Percentiles rank a stretch among this genome's conserved stretches.
These are phyloP conservation scores for Oxyria digyna DNA, from an alignment of 148 eudicot species.

Conservation along the genomic window DNA sequence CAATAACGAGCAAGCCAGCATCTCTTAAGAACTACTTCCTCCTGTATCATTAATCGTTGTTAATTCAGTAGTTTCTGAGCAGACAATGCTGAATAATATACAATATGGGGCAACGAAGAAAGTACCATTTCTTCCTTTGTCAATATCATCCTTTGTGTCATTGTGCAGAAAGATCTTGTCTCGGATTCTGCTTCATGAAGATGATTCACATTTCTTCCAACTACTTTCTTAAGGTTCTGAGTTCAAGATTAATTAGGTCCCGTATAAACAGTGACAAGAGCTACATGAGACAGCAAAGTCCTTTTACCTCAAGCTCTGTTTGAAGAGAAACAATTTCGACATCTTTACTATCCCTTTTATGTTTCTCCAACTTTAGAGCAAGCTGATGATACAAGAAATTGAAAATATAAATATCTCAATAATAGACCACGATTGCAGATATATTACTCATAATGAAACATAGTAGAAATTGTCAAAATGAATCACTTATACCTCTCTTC, in stretches of 20 bases:
- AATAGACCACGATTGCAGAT: background rate
- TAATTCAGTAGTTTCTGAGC: slow-evolving; percentile 3
- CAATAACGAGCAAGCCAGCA: slow-evolving; percentile 99
- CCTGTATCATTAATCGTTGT: slow-evolving; percentile 31
- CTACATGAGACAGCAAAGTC: background rate
- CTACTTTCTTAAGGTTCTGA: slow-evolving; percentile 64
- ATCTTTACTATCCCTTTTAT: slow-evolving; percentile 72
- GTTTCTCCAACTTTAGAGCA: slow-evolving; percentile 74
- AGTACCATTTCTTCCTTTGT: slow-evolving; percentile 95
- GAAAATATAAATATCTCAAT: background rate
- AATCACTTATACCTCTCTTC: slow-evolving; percentile 62
- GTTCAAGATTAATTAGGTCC: slow-evolving; percentile 6
- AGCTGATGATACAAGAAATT: slow-evolving; percentile 34
- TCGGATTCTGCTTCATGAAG: slow-evolving; percentile 84
- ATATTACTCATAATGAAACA: background rate
- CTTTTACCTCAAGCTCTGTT: slow-evolving; percentile 60
- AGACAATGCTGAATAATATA: background rate
- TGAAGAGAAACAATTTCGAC: slow-evolving; percentile 60
- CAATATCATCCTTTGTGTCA: slow-evolving; percentile 91
- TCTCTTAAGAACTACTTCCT: slow-evolving; percentile 96
- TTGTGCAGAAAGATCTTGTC: slow-evolving; percentile 68
- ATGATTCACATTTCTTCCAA: slow-evolving; percentile 44
- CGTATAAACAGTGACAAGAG: background rate
- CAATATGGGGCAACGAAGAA: slow-evolving; percentile 10
- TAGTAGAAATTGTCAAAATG: background rate